Evolutionary conservation across 2,329 filamentous ascomycete species (phyloP).

Genomic region (Penicillium sp.): DNA sequence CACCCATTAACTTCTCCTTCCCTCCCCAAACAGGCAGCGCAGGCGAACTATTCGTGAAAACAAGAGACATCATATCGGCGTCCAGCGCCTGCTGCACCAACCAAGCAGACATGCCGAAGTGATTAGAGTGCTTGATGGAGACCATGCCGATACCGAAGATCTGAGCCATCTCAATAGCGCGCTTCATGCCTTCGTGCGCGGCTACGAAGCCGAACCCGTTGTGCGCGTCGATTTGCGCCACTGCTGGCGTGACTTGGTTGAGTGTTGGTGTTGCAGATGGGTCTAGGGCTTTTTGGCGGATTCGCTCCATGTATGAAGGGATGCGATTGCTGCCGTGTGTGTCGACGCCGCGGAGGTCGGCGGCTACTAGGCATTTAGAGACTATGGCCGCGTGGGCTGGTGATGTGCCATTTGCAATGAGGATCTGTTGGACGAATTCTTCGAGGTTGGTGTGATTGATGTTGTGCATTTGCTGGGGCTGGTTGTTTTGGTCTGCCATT

Average conservation of each 20-base stretch:
- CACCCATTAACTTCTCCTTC: constrained; percentile 68
- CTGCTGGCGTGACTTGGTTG: constrained; percentile 67
- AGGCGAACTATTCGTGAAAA: constrained; percentile 72
- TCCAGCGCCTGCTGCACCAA: constrained; percentile 76
- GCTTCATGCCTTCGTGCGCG: constrained; percentile 65
- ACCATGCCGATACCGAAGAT: constrained; percentile 73
- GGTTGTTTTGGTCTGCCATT: constrained; percentile 11
- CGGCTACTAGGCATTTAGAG: constrained; percentile 69
- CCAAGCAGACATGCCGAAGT: constrained; percentile 84
- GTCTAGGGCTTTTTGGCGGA: constrained; percentile 70
- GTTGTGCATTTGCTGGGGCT: constrained; percentile 18
- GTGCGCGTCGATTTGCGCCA: constrained; percentile 66
- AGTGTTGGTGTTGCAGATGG: constrained; percentile 61
- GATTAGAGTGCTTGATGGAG: constrained; percentile 73
- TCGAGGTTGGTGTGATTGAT: constrained; percentile 19
- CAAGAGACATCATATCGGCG: constrained; percentile 68
- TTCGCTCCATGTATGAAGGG: constrained; percentile 73
- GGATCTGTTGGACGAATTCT: constrained; percentile 30
- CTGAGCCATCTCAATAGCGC: constrained; percentile 67
- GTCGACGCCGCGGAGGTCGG: constrained; percentile 77
- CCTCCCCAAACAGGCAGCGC: constrained; percentile 73
- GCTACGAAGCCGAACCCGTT: constrained; percentile 78
- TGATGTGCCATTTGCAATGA: constrained; percentile 57
- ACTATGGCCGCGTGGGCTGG: constrained; percentile 61
- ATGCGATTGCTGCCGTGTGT: constrained; percentile 78